Percentiles rank a stretch among this genome's conserved stretches.
Evolutionary conservation across 768 basidiomycete genomes (phyloP).

Genomic region (Leccinum aurantiacum): DNA sequence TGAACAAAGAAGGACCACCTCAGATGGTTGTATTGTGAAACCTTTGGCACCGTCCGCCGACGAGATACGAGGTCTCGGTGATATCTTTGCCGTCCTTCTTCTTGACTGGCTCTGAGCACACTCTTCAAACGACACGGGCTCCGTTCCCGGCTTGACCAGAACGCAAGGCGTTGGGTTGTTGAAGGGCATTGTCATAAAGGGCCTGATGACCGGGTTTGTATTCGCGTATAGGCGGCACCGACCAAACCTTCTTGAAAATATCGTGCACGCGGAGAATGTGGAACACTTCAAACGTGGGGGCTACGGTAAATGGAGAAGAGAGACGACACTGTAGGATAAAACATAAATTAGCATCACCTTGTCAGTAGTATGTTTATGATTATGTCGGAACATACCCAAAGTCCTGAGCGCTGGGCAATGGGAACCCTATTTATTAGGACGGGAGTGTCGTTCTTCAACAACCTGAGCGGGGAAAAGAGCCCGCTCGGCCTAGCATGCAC

Average conservation of each 20-base stretch:
- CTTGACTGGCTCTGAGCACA: constrained; percentile 37
- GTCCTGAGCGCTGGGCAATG: constrained; percentile 38
- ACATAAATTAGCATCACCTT: no score
- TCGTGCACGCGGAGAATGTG: constrained; percentile 41
- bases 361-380: not conserved
- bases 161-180: constrained; percentile 22
- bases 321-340: no score
- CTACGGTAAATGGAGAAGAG: constrained; percentile 4
- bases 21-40: not conserved
- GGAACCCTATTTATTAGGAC: constrained; percentile 52
- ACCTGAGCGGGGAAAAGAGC: constrained; percentile 32
- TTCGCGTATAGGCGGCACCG: constrained; percentile 30
- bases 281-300: constrained; percentile 42
- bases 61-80: constrained; percentile 35
- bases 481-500: constrained; percentile 30
- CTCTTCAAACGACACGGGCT: constrained; percentile 44
- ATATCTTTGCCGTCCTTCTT: constrained; percentile 21
- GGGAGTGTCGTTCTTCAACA: constrained; percentile 44
- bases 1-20: constrained; percentile 3
- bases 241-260: constrained; percentile 32
- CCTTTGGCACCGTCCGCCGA: constrained; percentile 43
- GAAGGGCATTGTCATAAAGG: not conserved
- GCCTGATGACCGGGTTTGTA: constrained; percentile 30
- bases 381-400: constrained; percentile 33
- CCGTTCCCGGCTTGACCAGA: constrained; percentile 44